Evolutionary conservation across 192 early-diverging fungal species (phyloP), one percentile per base, ranked within the genome.

Genomic region (Coemansia sp.): DNA sequence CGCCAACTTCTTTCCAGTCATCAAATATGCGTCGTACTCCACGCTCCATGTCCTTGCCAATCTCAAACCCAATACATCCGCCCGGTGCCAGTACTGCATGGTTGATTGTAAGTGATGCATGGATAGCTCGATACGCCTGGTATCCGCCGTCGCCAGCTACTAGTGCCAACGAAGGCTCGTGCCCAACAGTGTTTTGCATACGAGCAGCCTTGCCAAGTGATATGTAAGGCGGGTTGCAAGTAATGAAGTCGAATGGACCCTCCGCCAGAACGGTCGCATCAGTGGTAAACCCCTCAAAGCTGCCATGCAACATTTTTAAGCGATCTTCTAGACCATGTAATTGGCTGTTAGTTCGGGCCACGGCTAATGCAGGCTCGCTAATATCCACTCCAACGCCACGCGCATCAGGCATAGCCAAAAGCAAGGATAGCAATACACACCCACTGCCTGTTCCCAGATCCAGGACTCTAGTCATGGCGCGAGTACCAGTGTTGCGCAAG

Each of bases 381-480:
- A 89, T 87, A 62, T 93, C 92, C 1, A 93, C 74, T 14, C 92
- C 92, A 2, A 89, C 63, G 5, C 92, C 92, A 4, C 21, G 27
- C 0, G 85, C 60, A 12, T 15, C 8, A 8, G 70, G 64, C 1
- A 69, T 55, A 0, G 68, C 62, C 19, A 84, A 62, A 1, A 93
- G 78, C 6, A 85, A 63, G 0, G 92, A 86, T 7, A 93, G 14
- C 1, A 93, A 60, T 15, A 93, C 67, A 69, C 90, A 91, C 0
- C 92, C 92, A 59, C 85, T 87, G 1, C 92, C 92, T 2, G 92
- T 93, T 2, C 92, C 92, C 5, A 93, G 73, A 71, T 93, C 92
- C 62, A 93, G 38, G 14, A 91, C 66, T 8, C 73, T 58, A 31
- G 36, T 27, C 10, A 15, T 63, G 5, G 50, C 14, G 17, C 31